Base-by-base conservation (phyloP, 441 rosid species). In the Bocquillonia castaneifolia region DNA sequence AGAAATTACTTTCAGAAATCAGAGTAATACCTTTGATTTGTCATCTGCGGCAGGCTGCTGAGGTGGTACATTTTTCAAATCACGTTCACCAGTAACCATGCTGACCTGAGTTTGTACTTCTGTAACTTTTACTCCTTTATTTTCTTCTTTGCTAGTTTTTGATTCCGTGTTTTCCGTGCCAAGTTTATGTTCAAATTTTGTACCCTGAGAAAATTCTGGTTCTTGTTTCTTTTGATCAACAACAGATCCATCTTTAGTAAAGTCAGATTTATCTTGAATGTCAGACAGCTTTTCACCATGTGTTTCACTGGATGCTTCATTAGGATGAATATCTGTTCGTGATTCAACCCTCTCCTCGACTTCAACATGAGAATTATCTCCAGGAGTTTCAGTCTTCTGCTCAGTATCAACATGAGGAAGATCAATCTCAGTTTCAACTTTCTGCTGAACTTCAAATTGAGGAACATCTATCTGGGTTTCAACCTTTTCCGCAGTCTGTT, bases 21-120 rank as follows among this genome's bases (percentile, higher is more conserved):
- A 40, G 15, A 37, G 56, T 81, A 36, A 59, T 79, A 86, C 90
- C 88, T 81, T 81, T 17, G 60, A 60, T 57, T n/a, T 70, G 37
- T 80, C 72, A 53, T 68, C 78, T 28, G 55, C 25, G 50, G 42
- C 60, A 34, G 67, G 44, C 70, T 67, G 67, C 69, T 70, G 65
- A 60, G 74, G 54, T 14, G 64, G 56, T 32, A 55, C 42, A 59
- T 69, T 12, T 73, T 78, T 64, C 44, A 54, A 60, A 69, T 69
- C 76, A 63, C 62, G 68, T 47, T 82, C 84, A 32, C 47, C 72
- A 45, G 76, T 68, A 73, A 51, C 74, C 47, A 47, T 71, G 64
- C 32, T 73, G 57, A 71, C 61, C 75, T 70, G 79, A 61, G 56
- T 45, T 58, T 58, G 74, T 66, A 51, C 44, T 69, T 69, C 50